Evolutionary conservation across 129 eudicot genomes (phyloP), one percentile per base, ranked within the genome.

Genomic region (Tanacetum coccineum): DNA sequence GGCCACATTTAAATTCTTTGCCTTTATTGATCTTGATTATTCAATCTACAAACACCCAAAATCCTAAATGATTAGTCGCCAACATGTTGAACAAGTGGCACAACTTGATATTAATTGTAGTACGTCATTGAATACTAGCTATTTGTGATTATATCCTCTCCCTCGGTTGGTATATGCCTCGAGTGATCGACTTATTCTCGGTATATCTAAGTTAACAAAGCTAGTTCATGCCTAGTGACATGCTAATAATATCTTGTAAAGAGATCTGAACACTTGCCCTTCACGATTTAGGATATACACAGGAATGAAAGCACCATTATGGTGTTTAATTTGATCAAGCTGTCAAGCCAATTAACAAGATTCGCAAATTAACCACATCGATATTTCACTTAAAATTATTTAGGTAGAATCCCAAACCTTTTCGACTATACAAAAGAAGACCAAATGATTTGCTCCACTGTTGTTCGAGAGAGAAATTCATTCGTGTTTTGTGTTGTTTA

Each of bases 71-170:
- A 68, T 50, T 53, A 22, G 42, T 42, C 59, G 28, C 70, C 70
- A 76, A 68, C 69, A 59, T 75, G 64, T 60, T 32, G 6, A 60
- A 39, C 70, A 68, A 75, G 80, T 76, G 75, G 80, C 75, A 61
- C 75, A 76, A 76, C 75, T 68, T 76, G 80, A 40, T 68, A 1
- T 21, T n/a, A n/a, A n/a, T n/a, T 36, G 2, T 36, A 36, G 10
- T 6, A 36, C 42, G 42, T 36, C 42, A 36, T 36, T 22, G 2
- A 22, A 22, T 22, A n/a, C n/a, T n/a, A n/a, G n/a, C n/a, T n/a
- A n/a, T n/a, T n/a, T n/a, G n/a, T n/a, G n/a, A n/a, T n/a, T n/a
- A n/a, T n/a, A n/a, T n/a, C 30, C 30, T 36, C 11, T 9, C 7
- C 13, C 13, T 20, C 32, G 32, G 6, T 28, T 28, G 4, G 4